phyloP scores from a whole-genome alignment of 768 basidiomycete species.

The Albatrellus ellisii region DNA sequence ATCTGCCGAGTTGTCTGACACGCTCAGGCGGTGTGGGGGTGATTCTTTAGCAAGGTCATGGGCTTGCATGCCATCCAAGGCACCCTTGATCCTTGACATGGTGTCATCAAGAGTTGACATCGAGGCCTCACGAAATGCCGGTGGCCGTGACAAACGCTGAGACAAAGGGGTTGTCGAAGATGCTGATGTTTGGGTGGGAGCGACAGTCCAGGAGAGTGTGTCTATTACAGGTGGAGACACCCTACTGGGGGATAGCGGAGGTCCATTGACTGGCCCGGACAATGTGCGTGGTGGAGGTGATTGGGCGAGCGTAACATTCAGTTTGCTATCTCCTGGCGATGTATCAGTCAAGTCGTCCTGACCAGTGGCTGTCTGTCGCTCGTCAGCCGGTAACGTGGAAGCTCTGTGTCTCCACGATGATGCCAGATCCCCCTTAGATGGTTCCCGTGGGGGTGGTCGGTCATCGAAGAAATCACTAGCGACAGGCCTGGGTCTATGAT shows the following conservation, averaged over 20 bases:
- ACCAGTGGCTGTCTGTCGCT: constrained; percentile 2
- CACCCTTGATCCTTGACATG: constrained; percentile 80
- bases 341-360: constrained; percentile 3
- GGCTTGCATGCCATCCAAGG: constrained; percentile 53
- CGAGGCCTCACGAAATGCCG: constrained; percentile 31
- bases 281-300: not conserved
- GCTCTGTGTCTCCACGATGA: constrained; percentile 32
- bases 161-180: not conserved
- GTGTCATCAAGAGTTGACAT: constrained; percentile 74
- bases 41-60: constrained; percentile 20
- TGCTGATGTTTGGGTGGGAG: no score
- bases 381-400: constrained; percentile 4
- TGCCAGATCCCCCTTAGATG: constrained; percentile 21
- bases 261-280: not conserved
- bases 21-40: not conserved
- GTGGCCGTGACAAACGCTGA: constrained; percentile 15
- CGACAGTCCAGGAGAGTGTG: no score
- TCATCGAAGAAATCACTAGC: constrained; percentile 72
- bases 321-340: not conserved
- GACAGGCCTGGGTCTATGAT: constrained; percentile 32
- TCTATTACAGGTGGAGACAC: no score
- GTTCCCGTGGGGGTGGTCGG: constrained; percentile 1
- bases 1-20: not conserved
- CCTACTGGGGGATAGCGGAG: not conserved
- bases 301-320: not conserved